Percentiles rank a stretch among this genome's conserved stretches.
Conservation (phyloP, 768 basidiomycete species). For the Russula vinacea region DNA sequence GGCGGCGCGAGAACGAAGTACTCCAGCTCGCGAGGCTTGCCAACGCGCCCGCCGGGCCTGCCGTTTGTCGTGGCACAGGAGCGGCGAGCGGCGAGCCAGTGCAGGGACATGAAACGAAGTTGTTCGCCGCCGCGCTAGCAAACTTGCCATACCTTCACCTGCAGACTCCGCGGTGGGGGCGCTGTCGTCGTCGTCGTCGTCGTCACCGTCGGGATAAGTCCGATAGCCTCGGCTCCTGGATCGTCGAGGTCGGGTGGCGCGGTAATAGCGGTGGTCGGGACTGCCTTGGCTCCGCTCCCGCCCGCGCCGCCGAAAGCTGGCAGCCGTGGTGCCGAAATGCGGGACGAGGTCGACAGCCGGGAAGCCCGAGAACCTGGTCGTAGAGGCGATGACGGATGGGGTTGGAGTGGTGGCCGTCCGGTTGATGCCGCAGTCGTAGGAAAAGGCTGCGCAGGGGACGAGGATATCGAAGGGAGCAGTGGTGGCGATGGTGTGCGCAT, state of each 20-base stretch:
- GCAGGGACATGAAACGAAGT: constrained; percentile 55
- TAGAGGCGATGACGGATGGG: constrained; percentile 41
- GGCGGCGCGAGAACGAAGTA: constrained; percentile 25
- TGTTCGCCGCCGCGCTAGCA: constrained; percentile 49
- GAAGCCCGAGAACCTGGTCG: constrained; percentile 74
- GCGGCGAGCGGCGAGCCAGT: constrained; percentile 34
- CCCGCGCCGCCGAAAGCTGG: constrained; percentile 57
- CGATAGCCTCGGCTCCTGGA: not conserved
- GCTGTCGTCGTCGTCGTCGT: constrained; percentile 19
- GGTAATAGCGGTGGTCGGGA: constrained; percentile 46
- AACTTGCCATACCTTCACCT: constrained; percentile 56
- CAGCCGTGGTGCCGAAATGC: constrained; percentile 60
- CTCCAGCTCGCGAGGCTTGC: constrained; percentile 36
- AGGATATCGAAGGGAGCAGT: not conserved
- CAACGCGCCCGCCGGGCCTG: constrained; percentile 26
- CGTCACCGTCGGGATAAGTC: constrained; percentile 18
- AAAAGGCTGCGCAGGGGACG: constrained; percentile 10
- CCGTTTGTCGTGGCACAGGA: constrained; percentile 34
- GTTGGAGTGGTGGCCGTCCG: constrained; percentile 11
- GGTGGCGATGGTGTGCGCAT: constrained; percentile 37
- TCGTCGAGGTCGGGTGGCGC: constrained; percentile 37
- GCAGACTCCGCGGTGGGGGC: constrained; percentile 59
- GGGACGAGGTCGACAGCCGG: constrained; percentile 63
- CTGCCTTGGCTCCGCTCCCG: constrained; percentile 65
- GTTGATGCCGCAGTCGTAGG: constrained; percentile 6